These are phyloP conservation scores for Chlorella sp. DNA, from an alignment of 139 green algal genomes.

Conservation along the genomic window DNA sequence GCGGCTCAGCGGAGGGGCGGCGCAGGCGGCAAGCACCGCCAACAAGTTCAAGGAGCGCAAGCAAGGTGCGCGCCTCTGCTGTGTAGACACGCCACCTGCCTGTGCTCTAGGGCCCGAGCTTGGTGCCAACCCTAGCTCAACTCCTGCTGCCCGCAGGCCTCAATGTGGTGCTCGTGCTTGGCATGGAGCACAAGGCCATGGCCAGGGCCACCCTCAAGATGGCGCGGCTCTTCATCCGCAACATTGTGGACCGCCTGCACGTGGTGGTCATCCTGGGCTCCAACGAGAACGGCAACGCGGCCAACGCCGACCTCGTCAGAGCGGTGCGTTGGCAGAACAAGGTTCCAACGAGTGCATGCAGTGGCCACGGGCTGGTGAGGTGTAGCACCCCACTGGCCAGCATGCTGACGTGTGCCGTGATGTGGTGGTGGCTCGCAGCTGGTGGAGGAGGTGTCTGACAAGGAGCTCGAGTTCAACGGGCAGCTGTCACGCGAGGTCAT, in stretches of 20 bases:
- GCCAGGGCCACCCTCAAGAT: constrained; percentile 12
- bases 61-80: not conserved
- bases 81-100: not conserved
- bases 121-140: not conserved
- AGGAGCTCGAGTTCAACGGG: constrained; percentile 30
- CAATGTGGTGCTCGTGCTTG: constrained; percentile 20
- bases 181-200: constrained; percentile 13
- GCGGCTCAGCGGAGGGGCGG: not conserved
- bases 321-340: too few relatives aligned
- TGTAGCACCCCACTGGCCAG: too few relatives aligned
- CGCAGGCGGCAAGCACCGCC: not conserved
- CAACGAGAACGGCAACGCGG: not conserved
- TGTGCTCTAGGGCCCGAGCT: not conserved
- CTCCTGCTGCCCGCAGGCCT: constrained; percentile 10
- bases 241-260: constrained; percentile 31
- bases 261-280: constrained; percentile 5
- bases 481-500: constrained; percentile 14
- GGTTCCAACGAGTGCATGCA: too few relatives aligned
- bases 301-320: not conserved
- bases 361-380: too few relatives aligned
- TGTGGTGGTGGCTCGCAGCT: too few relatives aligned
- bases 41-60: not conserved
- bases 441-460: constrained; percentile 11
- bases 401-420: too few relatives aligned
- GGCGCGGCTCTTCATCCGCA: constrained; percentile 23